These are phyloP conservation scores for Bondarzewia mesenterica DNA, from an alignment of 1,284 basidiomycete genomes.

Conservation along the genomic window DNA sequence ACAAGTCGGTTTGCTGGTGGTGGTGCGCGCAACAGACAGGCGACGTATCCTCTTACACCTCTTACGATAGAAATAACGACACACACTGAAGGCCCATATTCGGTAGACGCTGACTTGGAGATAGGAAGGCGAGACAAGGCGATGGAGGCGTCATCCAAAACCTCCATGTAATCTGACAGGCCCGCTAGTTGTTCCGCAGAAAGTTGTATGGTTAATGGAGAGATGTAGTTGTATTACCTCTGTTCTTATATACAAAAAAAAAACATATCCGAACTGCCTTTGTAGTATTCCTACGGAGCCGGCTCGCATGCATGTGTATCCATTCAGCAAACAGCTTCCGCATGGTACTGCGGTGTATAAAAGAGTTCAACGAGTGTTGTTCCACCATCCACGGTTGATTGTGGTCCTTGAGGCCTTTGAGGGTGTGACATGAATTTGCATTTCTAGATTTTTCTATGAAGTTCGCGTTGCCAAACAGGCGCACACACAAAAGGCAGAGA, in stretches of 20 bases:
- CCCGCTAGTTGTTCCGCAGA: no score
- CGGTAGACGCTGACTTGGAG: not conserved
- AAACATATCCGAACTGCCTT: no score
- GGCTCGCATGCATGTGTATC: no score
- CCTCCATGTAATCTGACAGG: not conserved
- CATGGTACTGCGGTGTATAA: no score
- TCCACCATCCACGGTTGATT: no score
- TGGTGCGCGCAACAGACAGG: not conserved
- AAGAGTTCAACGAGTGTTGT: no score
- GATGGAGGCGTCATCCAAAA: not conserved
- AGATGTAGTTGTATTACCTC: not conserved
- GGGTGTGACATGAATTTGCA: not conserved
- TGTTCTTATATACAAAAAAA: not conserved
- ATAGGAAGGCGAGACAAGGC: no score
- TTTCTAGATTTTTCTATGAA: conserved; percentile 1
- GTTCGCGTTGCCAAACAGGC: not conserved
- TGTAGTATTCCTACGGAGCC: no score
- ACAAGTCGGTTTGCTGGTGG: not conserved
- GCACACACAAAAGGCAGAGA: not conserved
- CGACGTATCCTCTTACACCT: not conserved
- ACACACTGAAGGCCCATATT: not conserved
- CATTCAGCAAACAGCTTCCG: no score
- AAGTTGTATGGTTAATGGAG: no score
- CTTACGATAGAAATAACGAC: not conserved
- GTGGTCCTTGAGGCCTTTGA: not conserved